A percentile compares a stretch with the other conserved stretches of the same genome.
These are phyloP conservation scores for Guyanaporus albipodus DNA, from an alignment of 768 basidiomycete species.

Conservation along the genomic window DNA sequence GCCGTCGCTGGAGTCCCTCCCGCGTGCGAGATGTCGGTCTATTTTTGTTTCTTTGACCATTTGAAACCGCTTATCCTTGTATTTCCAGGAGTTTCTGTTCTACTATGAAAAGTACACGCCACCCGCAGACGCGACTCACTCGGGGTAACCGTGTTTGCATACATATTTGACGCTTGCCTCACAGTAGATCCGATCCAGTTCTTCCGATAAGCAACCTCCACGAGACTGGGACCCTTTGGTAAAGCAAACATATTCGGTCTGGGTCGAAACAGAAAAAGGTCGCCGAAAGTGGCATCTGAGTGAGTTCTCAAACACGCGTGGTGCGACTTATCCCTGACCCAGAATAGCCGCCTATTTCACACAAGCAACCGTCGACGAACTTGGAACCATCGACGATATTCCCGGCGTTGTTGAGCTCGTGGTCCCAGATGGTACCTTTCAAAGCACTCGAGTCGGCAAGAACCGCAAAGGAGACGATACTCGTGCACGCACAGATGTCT, in stretches of 20 bases:
- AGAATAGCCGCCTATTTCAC: constrained; percentile 77
- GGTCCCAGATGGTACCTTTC: constrained; percentile 67
- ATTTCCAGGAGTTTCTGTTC: constrained; percentile 71
- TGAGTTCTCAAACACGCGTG: constrained; percentile 34
- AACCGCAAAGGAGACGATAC: constrained; percentile 42
- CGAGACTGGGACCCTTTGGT: constrained; percentile 67
- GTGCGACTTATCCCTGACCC: constrained; percentile 19
- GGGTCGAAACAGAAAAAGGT: constrained; percentile 61
- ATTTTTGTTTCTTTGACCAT: constrained; percentile 1
- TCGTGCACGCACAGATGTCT: constrained; percentile 29
- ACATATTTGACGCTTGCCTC: constrained; percentile 3
- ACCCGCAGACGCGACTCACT: constrained; percentile 41
- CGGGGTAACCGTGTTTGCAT: constrained; percentile 33
- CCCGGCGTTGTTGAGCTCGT: constrained; percentile 51
- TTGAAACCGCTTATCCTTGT: constrained; percentile 12
- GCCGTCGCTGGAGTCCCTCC: constrained; percentile 77
- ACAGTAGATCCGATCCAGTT: constrained; percentile 21
- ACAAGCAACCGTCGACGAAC: constrained; percentile 65
- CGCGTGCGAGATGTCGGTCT: constrained; percentile 71
- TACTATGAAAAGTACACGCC: constrained; percentile 74
- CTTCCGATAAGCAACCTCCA: constrained; percentile 48
- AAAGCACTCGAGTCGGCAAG: constrained; percentile 60
- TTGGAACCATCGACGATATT: constrained; percentile 69
- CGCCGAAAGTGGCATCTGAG: constrained; percentile 81
- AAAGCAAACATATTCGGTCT: constrained; percentile 83